Evolutionary conservation across 495 filamentous ascomycete species (phyloP).

Genomic region (Astrocystis sublimbata): DNA sequence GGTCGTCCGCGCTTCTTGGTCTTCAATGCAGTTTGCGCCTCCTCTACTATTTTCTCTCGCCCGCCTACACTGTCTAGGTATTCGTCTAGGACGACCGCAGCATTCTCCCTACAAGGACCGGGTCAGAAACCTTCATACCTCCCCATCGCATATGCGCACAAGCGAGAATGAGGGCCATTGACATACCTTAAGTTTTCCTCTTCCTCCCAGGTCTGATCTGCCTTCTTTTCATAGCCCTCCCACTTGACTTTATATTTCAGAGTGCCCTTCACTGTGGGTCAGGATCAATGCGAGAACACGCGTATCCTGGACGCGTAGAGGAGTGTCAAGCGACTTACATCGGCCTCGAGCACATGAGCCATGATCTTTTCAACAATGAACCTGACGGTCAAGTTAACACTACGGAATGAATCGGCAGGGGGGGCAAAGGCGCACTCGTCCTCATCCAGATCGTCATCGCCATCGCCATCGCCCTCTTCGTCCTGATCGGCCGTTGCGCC

Average conservation of each 20-base stretch:
- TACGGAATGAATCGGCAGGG: neutral
- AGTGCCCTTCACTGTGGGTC: conserved; percentile 33
- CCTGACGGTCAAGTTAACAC: conserved; percentile 28
- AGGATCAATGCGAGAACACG: conserved; percentile 2
- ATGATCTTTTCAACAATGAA: conserved; percentile 61
- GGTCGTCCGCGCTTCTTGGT: conserved; percentile 49
- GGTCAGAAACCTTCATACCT: conserved; percentile 4
- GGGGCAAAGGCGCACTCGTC: conserved; percentile 40
- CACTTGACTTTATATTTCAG: conserved; percentile 59
- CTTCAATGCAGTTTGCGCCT: conserved; percentile 39
- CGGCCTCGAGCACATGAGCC: conserved; percentile 50
- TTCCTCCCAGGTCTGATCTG: conserved; percentile 62
- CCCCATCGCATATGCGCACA: conserved; percentile 5
- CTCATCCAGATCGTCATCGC: conserved; percentile 40
- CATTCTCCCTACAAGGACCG: conserved; percentile 39
- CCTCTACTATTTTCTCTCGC: conserved; percentile 52
- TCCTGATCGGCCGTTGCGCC: conserved; percentile 35
- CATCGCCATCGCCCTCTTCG: conserved; percentile 39
- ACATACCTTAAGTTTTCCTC: conserved; percentile 58
- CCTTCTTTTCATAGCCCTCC: conserved; percentile 61
- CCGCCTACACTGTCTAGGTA: conserved; percentile 53
- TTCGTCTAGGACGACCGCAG: conserved; percentile 44
- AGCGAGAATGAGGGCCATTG: neutral
- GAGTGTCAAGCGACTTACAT: conserved; percentile 37
- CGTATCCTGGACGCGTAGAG: neutral